phyloP scores from a whole-genome alignment of 352 stramenopile genomes.

The Pythium sukuiense region DNA sequence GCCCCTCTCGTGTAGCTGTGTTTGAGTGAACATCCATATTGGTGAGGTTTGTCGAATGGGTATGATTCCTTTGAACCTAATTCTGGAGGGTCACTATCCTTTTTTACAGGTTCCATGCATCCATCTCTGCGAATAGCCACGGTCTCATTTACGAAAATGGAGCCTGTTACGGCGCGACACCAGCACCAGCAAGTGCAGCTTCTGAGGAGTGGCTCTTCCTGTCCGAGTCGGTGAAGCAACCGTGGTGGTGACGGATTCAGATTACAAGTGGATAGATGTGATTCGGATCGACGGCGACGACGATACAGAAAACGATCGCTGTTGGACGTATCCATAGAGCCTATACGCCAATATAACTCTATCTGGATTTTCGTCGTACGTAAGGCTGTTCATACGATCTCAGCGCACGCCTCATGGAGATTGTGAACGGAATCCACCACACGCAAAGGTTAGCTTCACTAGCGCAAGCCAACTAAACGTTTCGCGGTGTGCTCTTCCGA shows the following conservation, averaged over 20 bases:
- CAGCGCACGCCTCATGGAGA: not conserved
- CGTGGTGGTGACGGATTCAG: too few relatives aligned
- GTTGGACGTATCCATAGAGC: not conserved
- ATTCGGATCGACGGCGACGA: not conserved
- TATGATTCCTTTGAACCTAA: too few relatives aligned
- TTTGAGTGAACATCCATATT: too few relatives aligned
- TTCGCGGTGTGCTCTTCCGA: not conserved
- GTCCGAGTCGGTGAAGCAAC: not conserved
- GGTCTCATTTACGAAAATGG: too few relatives aligned
- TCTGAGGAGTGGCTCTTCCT: not conserved
- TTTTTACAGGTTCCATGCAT: too few relatives aligned
- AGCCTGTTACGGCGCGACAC: too few relatives aligned
- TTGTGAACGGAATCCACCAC: not conserved
- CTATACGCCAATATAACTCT: not conserved
- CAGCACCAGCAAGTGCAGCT: not conserved
- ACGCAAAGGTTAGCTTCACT: not conserved
- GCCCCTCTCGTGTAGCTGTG: too few relatives aligned
- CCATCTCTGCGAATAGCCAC: too few relatives aligned
- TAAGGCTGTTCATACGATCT: not conserved
- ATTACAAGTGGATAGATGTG: too few relatives aligned
- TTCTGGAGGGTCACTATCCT: too few relatives aligned
- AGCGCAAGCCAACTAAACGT: not conserved
- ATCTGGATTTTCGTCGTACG: not conserved
- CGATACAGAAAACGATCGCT: not conserved
- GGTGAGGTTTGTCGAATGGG: too few relatives aligned